Conservation (phyloP, 306 rosid genomes). For the Medicago ruthenica region DNA sequence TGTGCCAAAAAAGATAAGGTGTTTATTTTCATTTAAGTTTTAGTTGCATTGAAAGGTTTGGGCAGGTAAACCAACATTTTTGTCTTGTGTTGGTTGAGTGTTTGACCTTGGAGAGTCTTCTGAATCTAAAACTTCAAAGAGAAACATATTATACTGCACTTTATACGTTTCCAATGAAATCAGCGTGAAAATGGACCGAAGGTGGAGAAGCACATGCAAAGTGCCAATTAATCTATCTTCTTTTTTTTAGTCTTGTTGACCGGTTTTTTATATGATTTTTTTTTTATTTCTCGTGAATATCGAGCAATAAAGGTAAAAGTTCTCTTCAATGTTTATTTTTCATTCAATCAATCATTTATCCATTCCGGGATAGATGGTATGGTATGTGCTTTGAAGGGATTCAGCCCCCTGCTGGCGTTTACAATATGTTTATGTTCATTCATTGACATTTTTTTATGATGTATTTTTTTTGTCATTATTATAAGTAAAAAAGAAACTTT, state of each 20-base stretch:
- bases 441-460: no score
- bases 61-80: constrained; percentile 43
- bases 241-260: background rate
- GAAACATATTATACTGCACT: background rate
- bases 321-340: no score
- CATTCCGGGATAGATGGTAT: no score
- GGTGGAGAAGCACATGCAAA: background rate
- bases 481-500: no score
- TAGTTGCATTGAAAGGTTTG: constrained; percentile 6
- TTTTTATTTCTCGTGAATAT: background rate
- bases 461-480: no score
- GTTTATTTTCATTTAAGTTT: background rate
- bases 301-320: no score
- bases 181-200: background rate
- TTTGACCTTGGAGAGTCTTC: constrained; percentile 21
- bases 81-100: background rate
- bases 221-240: background rate
- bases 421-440: no score
- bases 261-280: background rate
- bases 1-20: background rate
- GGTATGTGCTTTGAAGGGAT: no score
- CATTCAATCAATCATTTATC: no score
- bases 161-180: constrained; percentile 26
- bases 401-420: no score
- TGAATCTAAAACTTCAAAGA: constrained; percentile 8